Percentiles rank a stretch among this genome's conserved stretches.
These are phyloP conservation scores for Tolypocladium capitatum DNA, from an alignment of 2,329 filamentous ascomycete species.

Conservation along the genomic window DNA sequence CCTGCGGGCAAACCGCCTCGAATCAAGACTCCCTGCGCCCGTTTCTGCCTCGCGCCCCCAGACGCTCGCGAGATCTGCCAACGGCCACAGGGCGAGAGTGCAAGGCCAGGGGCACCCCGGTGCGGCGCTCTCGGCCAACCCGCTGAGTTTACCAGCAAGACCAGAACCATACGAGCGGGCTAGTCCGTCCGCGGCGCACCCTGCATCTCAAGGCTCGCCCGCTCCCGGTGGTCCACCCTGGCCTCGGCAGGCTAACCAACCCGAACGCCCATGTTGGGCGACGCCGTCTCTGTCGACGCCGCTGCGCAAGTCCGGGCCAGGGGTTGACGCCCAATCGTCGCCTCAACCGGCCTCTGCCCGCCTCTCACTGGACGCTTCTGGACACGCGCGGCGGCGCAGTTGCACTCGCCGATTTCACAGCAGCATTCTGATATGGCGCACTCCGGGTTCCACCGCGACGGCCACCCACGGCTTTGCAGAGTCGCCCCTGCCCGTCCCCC, in stretches of 20 bases:
- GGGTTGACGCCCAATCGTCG: slow-evolving; percentile 23
- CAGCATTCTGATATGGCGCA: slow-evolving; percentile 3
- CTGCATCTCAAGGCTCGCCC: neutral
- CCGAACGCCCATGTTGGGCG: neutral
- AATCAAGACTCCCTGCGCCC: neutral
- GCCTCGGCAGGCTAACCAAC: neutral
- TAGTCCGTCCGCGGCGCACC: neutral
- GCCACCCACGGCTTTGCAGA: neutral
- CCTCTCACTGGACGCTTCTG: slow-evolving; percentile 18
- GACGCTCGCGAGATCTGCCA: neutral
- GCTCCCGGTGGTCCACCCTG: neutral
- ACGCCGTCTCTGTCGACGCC: neutral
- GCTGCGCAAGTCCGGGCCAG: slow-evolving; percentile 5
- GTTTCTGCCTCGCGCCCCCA: neutral
- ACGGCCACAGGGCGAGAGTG: neutral
- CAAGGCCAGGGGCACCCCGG: neutral
- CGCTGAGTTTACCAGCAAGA: neutral
- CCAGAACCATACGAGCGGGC: neutral
- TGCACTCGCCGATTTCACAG: slow-evolving; percentile 7
- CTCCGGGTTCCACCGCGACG: slow-evolving; percentile 2
- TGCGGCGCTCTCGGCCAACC: neutral
- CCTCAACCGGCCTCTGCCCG: slow-evolving; percentile 8
- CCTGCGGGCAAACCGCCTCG: neutral
- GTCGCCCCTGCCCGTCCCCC: neutral
- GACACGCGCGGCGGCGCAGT: slow-evolving; percentile 32